Evolutionary conservation across 495 filamentous ascomycete genomes (phyloP), one percentile per base, ranked within the genome.

Genomic region (Chaetomium fimeti): DNA sequence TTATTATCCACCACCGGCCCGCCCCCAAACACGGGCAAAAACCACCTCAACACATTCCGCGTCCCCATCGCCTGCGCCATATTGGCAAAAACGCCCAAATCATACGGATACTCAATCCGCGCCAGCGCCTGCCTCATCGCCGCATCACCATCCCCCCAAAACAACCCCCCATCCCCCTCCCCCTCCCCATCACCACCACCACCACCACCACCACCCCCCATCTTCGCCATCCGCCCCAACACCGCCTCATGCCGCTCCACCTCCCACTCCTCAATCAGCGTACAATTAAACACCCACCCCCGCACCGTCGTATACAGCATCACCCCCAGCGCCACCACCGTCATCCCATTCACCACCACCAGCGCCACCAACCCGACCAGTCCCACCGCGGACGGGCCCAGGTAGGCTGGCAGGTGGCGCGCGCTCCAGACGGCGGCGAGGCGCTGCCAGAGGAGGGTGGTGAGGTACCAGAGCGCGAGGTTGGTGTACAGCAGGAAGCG

Each of bases 191-290:
- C 84, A 7, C 87, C 83, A 67, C 92, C 36, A 27, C 48, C 20
- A 52, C 7, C 20, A 27, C 24, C 20, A 13, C 3, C 24, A 27
- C 24, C 48, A 2, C 27, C 48, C 20, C 48, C 16, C 81, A 76
- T 54, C 40, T 13, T 43, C 45, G 18, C 82, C 76, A 36, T 82
- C 71, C 62, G 88, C 81, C 66, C 87, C 80, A 95, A 78, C 3
- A 94, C 80, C 3, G 88, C 87, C 49, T 90, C 85, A 76, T 98
- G 93, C 15, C 92, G 81, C 69, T 96, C 89, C 5, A 96, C 89
- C 76, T 97, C 92, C 93, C 93, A 97, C 29, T 84, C 83, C 73
- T 98, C 94, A 68, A 98, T 98, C 59, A 91, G 92, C 0, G 93
- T 97, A 8, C 68, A 77, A 66, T 84, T 84, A 54, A 78, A 68